A percentile compares a stretch with the other conserved stretches of the same genome.
phyloP scores from a whole-genome alignment of 805 yeast genomes.

The Yarrowia porcina region DNA sequence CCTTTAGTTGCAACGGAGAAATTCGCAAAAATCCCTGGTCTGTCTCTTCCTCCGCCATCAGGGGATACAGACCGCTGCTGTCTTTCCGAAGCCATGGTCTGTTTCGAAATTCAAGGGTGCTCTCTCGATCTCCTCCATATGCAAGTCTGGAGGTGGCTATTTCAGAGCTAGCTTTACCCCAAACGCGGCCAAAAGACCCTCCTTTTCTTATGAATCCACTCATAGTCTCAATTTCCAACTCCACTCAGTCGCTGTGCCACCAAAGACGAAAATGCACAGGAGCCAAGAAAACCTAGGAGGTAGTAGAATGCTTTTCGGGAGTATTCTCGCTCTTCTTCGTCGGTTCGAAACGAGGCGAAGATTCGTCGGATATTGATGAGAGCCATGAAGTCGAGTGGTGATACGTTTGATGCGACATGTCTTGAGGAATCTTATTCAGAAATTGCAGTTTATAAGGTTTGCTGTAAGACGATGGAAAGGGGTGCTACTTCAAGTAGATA shows the following conservation, averaged over 20 bases:
- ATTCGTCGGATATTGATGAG: constrained; percentile 73
- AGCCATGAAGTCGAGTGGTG: constrained; percentile 40
- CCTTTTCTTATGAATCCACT: neutral
- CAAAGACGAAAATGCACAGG: constrained; percentile 76
- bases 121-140: neutral
- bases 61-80: neutral
- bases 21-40: neutral
- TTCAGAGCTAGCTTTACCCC: neutral
- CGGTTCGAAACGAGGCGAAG: constrained; percentile 78
- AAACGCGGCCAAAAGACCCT: neutral
- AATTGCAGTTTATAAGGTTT: too few relatives aligned
- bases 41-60: constrained; percentile 11
- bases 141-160: neutral
- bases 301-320: constrained; percentile 66
- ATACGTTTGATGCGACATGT: neutral
- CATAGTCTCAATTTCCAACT: neutral
- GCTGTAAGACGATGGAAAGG: too few relatives aligned
- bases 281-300: constrained; percentile 72
- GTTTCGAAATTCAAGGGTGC: neutral
- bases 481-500: too few relatives aligned
- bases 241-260: constrained; percentile 53
- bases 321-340: constrained; percentile 75
- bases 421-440: neutral
- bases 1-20: constrained; percentile 2
- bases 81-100: neutral